These are phyloP conservation scores for Phaseolus coccineus DNA, from an alignment of 331 rosid genomes.

Conservation along the genomic window DNA sequence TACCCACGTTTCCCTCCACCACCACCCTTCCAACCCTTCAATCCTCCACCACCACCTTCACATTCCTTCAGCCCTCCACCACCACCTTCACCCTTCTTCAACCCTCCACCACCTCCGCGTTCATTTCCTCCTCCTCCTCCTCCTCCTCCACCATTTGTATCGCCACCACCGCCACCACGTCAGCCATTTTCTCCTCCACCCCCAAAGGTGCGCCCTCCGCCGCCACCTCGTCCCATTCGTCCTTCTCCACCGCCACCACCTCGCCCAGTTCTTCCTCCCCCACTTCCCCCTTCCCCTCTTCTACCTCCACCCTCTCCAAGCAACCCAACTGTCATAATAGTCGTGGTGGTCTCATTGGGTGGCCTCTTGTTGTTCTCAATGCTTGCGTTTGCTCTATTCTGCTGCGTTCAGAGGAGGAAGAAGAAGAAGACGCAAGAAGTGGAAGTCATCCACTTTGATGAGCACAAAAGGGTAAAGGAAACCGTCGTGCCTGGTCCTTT, in stretches of 20 bases:
- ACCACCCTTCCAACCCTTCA: slow-evolving; percentile 37
- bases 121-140: slow-evolving; percentile 45
- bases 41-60: slow-evolving; percentile 51
- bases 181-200: not conserved
- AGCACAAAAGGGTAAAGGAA: slow-evolving; percentile 65
- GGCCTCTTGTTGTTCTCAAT: slow-evolving; percentile 65
- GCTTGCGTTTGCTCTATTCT: slow-evolving; percentile 65
- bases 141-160: slow-evolving; percentile 39
- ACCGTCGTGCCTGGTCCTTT: slow-evolving; percentile 67
- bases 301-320: slow-evolving; percentile 67
- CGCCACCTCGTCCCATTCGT: slow-evolving; percentile 9
- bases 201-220: slow-evolving; percentile 37
- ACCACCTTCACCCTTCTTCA: slow-evolving; percentile 40
- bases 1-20: slow-evolving; percentile 51
- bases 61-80: slow-evolving; percentile 47
- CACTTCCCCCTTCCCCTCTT: slow-evolving; percentile 47
- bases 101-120: slow-evolving; percentile 41
- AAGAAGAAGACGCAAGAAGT: slow-evolving; percentile 58
- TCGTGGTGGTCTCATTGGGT: slow-evolving; percentile 66
- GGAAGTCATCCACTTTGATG: slow-evolving; percentile 61
- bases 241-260: slow-evolving; percentile 49
- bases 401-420: slow-evolving; percentile 63
- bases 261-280: slow-evolving; percentile 2
- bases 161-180: slow-evolving; percentile 7
- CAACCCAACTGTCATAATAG: slow-evolving; percentile 61